Base-by-base conservation (phyloP, 2,329 filamentous ascomycete species). In the Neonectria magnoliae region DNA sequence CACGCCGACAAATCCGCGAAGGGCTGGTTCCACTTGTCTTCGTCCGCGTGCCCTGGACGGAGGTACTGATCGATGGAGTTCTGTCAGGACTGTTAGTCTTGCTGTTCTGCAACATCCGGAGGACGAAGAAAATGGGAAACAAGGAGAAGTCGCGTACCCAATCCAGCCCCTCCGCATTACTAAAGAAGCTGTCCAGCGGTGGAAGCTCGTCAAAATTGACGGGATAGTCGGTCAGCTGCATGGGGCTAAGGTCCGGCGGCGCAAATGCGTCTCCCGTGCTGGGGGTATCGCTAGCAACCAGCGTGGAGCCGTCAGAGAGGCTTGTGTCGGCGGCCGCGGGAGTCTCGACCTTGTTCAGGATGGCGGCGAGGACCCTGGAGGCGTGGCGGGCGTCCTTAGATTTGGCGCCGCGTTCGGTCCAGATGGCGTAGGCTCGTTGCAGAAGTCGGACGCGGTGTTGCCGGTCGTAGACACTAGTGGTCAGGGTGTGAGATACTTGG, bases 371-470 rank as follows among this genome's bases (percentile, higher is more conserved):
- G 31, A 84, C 76, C 36, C 73, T 76, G 33, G 80, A 77, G 29
- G 81, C 83, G 65, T 83, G 81, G 3, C 75, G 74, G 3, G 83
- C 82, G 38, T 85, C 82, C 50, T 73, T 72, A 13, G 81, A 84
- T 29, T 68, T 67, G 36, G 72, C 68, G 50, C 78, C 77, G 45
- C 80, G 76, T 27, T 77, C 76, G 10, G 76, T 75, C 83, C 82
- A 85, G 64, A 83, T 81, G 60, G 76, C 74, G 57, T 81, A 77
- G n/a, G 79, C 80, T 38, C 76, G 77, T 20, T 77, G 76, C 16
- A 85, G 75, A 27, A 81, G 74, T 31, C 74, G 72, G 4, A 81
- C 64, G 58, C 78, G 81, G 20, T 75, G 70, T 14, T 73, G 72
- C 18, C 79, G 78, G 18, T 81, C 78, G 42, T 74, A 69, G 44